These are phyloP conservation scores for Puccinia hordei DNA, from an alignment of 1,284 basidiomycete genomes.

Conservation along the genomic window DNA sequence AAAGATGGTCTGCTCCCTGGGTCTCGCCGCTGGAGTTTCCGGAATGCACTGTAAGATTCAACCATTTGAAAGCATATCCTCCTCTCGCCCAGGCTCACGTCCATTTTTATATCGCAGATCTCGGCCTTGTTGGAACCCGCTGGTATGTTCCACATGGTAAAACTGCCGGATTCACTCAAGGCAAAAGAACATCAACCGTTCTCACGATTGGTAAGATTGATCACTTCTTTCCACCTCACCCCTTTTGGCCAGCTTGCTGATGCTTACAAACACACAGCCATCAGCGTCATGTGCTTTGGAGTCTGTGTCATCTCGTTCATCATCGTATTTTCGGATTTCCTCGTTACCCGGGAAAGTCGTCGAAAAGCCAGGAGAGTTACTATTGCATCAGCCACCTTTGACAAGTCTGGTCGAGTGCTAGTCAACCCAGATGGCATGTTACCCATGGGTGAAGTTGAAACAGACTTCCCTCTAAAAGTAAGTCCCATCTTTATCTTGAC, in stretches of 20 bases:
- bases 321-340: constrained; percentile 60
- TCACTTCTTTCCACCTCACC: not conserved
- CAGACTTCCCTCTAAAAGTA: constrained; percentile 58
- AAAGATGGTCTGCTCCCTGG: constrained; percentile 60
- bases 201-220: constrained; percentile 23
- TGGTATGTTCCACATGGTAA: constrained; percentile 27
- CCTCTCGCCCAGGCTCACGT: not conserved
- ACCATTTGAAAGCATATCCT: not conserved
- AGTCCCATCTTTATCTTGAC: not conserved
- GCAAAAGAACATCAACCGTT: constrained; percentile 22
- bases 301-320: constrained; percentile 61
- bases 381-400: constrained; percentile 63
- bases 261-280: constrained; percentile 55
- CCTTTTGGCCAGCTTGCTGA: not conserved
- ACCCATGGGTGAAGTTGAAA: constrained; percentile 63
- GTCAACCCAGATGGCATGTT: constrained; percentile 63
- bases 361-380: constrained; percentile 62
- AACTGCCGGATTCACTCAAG: constrained; percentile 20
- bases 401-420: constrained; percentile 62
- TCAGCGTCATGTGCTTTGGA: constrained; percentile 63
- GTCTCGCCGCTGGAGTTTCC: constrained; percentile 62
- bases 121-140: constrained; percentile 31
- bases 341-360: constrained; percentile 59
- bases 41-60: constrained; percentile 63
- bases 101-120: constrained; percentile 5